Evolutionary conservation across 371 early-diverging fungal species (phyloP), one percentile per base, ranked within the genome.

Genomic region (Mortierella sp.): DNA sequence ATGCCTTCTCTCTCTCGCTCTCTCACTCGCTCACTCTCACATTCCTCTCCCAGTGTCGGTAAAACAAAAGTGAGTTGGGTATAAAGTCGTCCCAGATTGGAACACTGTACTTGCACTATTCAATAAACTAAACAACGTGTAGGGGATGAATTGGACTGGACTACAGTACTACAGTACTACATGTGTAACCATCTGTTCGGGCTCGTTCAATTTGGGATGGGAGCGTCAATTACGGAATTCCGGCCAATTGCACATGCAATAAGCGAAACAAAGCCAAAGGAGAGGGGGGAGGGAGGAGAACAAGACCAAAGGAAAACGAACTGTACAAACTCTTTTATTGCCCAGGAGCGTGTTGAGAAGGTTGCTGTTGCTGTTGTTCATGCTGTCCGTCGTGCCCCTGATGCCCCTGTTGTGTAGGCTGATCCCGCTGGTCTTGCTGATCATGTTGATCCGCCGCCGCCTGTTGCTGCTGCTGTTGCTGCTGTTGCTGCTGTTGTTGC

Each of bases 171-270:
- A n/a, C n/a, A n/a, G 34, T 34, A 4, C 34, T 34, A 10, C 34
- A 4, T 34, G 34, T 34, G 34, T 34, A 10, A 34, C 34, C 34
- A 34, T 7, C n/a, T 12, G n/a, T 56, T 56, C 57, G 57, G 57
- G 2, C 47, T 24, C 37, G 57, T 57, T 56, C 57, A 57, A 48
- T 57, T 57, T 47, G 57, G 57, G 19, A 57, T 43, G 44, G 44
- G 19, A 34, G 10, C 7, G 34, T 31, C 37, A 46, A 47, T 47
- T 31, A 37, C 34, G 57, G 19, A 46, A 29, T 29, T 27, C 51
- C 51, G 51, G 44, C 44, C 19, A 19, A n/a, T 43, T 43, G 44
- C 44, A 43, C 19, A 43, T 43, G 34, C 34, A 34, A 34, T 34
- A 34, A 34, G 34, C 34, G 34, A 34, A 34, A 34, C 34, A 34